Evolutionary conservation across 495 filamentous ascomycete genomes (phyloP), one percentile per base, ranked within the genome.

Genomic region (Penicillium paradoxum): DNA sequence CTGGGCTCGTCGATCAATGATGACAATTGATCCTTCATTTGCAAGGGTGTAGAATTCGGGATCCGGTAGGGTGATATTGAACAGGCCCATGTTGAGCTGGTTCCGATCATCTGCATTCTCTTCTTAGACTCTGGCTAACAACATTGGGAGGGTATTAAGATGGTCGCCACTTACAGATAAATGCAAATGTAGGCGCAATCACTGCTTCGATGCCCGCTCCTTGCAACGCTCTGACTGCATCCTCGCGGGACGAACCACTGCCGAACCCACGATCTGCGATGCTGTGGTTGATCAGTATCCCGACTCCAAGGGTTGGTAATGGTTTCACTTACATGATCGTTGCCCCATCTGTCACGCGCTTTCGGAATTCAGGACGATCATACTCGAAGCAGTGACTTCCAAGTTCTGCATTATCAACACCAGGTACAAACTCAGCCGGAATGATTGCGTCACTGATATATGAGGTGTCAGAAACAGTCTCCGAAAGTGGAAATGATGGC

Each of bases 331-430:
- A 18, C 43, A 27, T 51, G 22, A 51, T 51, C n/a, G 9, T 39
- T 11, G 34, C 39, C 15, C 48, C 48, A 29, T 32, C 24, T 14
- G 21, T 40, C 7, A 24, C 48, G 21, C 37, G 38, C 19, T 30
- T n/a, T 29, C 48, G 36, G 25, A 51, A 51, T 13, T 29, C 36
- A 2, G 48, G 48, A 17, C 48, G 48, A 19, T 39, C 34, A 38
- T 51, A 51, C 24, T 51, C 21, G 21, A 51, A 51, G 21, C 48
- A 51, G 22, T 51, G 48, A 40, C 48, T 51, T 24, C 48, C 48
- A 22, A 51, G 37, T 18, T 51, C 48, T 10, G 48, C 48, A 18
- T 51, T 51, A 17, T 51, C 48, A 15, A 51, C 11, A 19, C 48
- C 48, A 14, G 48, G 48, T 13, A 51, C 37, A n/a, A 51, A 51